phyloP scores from a whole-genome alignment of 345 rosid species.

The Psidium guajava region DNA sequence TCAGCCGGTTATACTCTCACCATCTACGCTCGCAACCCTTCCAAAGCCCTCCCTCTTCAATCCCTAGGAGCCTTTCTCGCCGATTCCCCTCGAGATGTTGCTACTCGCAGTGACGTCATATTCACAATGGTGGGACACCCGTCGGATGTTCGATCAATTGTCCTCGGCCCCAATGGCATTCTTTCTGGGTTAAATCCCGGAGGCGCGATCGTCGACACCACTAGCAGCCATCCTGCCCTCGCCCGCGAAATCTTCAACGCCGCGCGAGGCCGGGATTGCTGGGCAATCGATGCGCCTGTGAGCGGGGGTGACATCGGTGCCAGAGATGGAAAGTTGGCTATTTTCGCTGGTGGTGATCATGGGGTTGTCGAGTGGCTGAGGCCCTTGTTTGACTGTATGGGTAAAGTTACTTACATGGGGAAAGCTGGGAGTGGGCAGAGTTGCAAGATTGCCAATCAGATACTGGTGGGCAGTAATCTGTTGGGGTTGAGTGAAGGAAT shows the following conservation, averaged over 20 bases:
- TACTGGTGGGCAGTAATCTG: constrained; percentile 53
- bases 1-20: constrained; percentile 53
- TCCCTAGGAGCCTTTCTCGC: constrained; percentile 48
- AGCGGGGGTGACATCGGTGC: constrained; percentile 72
- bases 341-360: constrained; percentile 59
- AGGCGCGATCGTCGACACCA: constrained; percentile 54
- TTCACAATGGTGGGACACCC: constrained; percentile 84
- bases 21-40: constrained; percentile 55
- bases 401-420: constrained; percentile 55
- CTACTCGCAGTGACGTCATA: constrained; percentile 39
- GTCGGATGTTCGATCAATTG: constrained; percentile 50
- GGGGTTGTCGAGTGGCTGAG: constrained; percentile 46
- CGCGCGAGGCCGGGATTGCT: constrained; percentile 34
- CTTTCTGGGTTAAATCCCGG: constrained; percentile 51
- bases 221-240: constrained; percentile 51
- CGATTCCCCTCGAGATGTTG: constrained; percentile 33
- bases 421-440: constrained; percentile 67
- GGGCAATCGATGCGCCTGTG: constrained; percentile 74
- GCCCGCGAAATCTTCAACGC: constrained; percentile 50
- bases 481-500: constrained; percentile 72
- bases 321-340: constrained; percentile 48
- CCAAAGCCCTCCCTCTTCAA: constrained; percentile 44
- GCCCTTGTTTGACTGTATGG: constrained; percentile 49
- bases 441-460: constrained; percentile 75
- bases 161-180: constrained; percentile 39